phyloP scores from a whole-genome alignment of 1,139 yeast species.

The Nakaseomyces uthaithaninus region DNA sequence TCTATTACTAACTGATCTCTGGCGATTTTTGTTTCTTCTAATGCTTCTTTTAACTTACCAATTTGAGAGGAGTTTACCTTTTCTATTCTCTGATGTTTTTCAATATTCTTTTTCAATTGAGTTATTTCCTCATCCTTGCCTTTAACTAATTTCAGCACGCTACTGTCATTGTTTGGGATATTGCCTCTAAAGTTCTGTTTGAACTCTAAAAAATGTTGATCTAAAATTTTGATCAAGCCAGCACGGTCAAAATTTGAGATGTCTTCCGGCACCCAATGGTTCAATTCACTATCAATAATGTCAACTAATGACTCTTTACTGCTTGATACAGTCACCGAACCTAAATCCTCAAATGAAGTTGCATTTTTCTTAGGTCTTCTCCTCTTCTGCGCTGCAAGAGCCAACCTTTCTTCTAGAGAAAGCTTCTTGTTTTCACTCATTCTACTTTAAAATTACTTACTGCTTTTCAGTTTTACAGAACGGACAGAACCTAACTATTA shows the following conservation, averaged over 20 bases:
- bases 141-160: constrained; percentile 16
- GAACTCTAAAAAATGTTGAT: constrained; percentile 14
- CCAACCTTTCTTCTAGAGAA: constrained; percentile 71
- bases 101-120: constrained; percentile 72
- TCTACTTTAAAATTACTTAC: too few relatives aligned
- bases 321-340: constrained; percentile 9
- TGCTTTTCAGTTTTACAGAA: too few relatives aligned
- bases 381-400: constrained; percentile 58
- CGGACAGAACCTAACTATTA: too few relatives aligned
- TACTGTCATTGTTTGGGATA: constrained; percentile 11
- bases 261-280: constrained; percentile 20
- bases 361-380: constrained; percentile 12
- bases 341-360: constrained; percentile 9
- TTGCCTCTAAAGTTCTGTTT: background rate
- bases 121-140: constrained; percentile 33
- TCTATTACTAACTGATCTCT: constrained; percentile 12
- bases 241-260: constrained; percentile 14
- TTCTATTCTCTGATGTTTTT: constrained; percentile 48
- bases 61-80: constrained; percentile 10
- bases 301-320: constrained; percentile 14
- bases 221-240: constrained; percentile 21
- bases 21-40: constrained; percentile 10
- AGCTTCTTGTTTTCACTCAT: constrained; percentile 34
- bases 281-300: constrained; percentile 9
- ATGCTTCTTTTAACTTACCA: constrained; percentile 12